Evolutionary conservation across 2,329 filamentous ascomycete species (phyloP).

Genomic region (Alternaria dauci): DNA sequence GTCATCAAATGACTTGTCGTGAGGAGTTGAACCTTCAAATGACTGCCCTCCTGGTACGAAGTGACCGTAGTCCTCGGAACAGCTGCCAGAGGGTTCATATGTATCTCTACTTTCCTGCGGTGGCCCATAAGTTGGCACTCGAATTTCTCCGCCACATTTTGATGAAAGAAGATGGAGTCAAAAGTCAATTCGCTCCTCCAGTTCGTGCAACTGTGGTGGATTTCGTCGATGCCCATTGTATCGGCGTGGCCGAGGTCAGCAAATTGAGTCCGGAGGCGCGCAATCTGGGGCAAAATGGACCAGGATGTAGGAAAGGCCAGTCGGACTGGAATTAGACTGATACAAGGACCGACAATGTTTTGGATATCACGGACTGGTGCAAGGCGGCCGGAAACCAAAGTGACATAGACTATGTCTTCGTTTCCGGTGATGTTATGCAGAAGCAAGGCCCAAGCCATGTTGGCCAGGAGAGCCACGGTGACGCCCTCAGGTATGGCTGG

Average conservation of each 20-base stretch:
- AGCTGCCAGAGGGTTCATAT: too few species aligned
- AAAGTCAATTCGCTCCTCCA: slow-evolving; percentile 1
- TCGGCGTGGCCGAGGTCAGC: slow-evolving; percentile 21
- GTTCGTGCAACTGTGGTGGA: not conserved
- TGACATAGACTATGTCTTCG: slow-evolving; percentile 34
- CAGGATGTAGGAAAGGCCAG: slow-evolving; percentile 28
- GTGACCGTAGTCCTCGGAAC: too few species aligned
- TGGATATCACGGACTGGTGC: slow-evolving; percentile 58
- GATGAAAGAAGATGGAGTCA: slow-evolving; percentile 6
- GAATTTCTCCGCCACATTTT: too few species aligned
- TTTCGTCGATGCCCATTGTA: not conserved
- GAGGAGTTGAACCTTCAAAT: too few species aligned
- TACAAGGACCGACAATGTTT: slow-evolving; percentile 94
- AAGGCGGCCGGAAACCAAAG: slow-evolving; percentile 45
- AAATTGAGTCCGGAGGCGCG: too few species aligned
- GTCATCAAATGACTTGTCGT: too few species aligned
- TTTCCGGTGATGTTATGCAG: slow-evolving; percentile 40
- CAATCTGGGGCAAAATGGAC: slow-evolving; percentile 38
- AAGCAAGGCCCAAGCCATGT: slow-evolving; percentile 50
- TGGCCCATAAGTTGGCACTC: too few species aligned
- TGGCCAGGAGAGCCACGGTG: slow-evolving; percentile 25
- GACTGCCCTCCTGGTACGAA: too few species aligned
- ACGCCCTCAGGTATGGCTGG: too few species aligned
- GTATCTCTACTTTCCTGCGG: too few species aligned
- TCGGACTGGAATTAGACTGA: slow-evolving; percentile 71